Evolutionary conservation across 116 monocot genomes (phyloP).

Genomic region (Dioscorea cayenensis): DNA sequence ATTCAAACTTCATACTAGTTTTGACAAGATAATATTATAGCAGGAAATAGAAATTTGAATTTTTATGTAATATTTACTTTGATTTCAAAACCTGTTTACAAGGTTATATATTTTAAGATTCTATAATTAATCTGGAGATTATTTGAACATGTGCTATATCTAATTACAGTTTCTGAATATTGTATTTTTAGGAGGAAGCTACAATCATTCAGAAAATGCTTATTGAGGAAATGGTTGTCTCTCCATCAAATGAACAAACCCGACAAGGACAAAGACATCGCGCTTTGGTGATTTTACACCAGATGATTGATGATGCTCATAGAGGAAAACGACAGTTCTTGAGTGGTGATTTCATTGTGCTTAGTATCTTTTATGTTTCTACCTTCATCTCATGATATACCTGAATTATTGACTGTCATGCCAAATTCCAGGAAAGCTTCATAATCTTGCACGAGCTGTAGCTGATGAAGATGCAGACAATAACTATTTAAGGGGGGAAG

Average conservation of each 20-base stretch:
- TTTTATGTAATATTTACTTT: not conserved
- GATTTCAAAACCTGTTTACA: not conserved
- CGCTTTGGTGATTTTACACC: constrained; percentile 69
- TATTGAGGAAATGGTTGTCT: constrained; percentile 34
- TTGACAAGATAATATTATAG: not conserved
- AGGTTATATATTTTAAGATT: not conserved
- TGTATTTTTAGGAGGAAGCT: constrained; percentile 41
- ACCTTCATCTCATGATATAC: not conserved
- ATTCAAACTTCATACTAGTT: not conserved
- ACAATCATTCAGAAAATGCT: constrained; percentile 45
- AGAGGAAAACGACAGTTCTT: constrained; percentile 89
- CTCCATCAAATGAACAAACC: constrained; percentile 32
- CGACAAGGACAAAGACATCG: constrained; percentile 70
- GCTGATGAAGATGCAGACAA: constrained; percentile 68
- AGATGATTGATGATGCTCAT: constrained; percentile 99
- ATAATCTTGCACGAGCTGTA: constrained; percentile 88
- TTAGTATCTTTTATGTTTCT: constrained; percentile 1
- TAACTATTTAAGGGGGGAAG: constrained; percentile 40
- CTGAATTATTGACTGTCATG: not conserved
- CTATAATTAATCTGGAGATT: not conserved
- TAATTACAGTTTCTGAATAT: not conserved
- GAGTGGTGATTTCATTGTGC: constrained; percentile 45
- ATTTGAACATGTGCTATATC: not conserved
- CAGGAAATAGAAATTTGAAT: not conserved
- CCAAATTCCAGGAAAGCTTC: constrained; percentile 77